Conservation (phyloP, 2,329 filamentous ascomycete genomes). For the Ceratocystis albifundus region DNA sequence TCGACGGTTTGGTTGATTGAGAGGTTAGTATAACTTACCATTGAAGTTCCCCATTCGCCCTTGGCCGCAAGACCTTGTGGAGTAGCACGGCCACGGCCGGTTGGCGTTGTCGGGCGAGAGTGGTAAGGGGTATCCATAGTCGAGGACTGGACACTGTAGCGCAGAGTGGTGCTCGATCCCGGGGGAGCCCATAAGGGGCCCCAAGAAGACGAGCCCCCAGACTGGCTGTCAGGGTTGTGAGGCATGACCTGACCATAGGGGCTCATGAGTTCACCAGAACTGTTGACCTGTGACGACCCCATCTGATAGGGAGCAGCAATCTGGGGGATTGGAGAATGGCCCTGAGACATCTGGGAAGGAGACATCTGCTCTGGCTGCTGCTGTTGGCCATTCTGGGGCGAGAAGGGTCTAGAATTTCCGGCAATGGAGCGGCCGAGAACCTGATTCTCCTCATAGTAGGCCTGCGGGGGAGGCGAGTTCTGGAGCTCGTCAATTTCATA, state of each 20-base stretch:
- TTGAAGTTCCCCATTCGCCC: conserved; percentile 25
- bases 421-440: conserved; percentile 27
- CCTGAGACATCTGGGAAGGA: conserved; percentile 26
- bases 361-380: conserved; percentile 23
- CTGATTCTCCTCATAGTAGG: conserved; percentile 28
- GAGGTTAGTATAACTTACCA: conserved; percentile 24
- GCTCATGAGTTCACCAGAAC: conserved; percentile 18
- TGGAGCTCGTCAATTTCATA: conserved; percentile 23
- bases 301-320: conserved; percentile 13
- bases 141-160: conserved; percentile 22
- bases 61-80: conserved; percentile 25
- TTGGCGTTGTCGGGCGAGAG: conserved; percentile 28
- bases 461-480: conserved; percentile 24
- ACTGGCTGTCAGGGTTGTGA: conserved; percentile 15
- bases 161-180: conserved; percentile 19
- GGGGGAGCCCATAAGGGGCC: conserved; percentile 20
- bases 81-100: conserved; percentile 28
- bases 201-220: conserved; percentile 19
- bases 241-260: conserved; percentile 19
- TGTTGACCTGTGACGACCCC: conserved; percentile 17
- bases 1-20: neutral
- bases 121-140: conserved; percentile 24
- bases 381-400: conserved; percentile 13
- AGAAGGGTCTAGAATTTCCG: conserved; percentile 26
- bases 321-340: conserved; percentile 24